Conservation (phyloP, 2,329 filamentous ascomycete species). For the Cyanodermella asteris region DNA sequence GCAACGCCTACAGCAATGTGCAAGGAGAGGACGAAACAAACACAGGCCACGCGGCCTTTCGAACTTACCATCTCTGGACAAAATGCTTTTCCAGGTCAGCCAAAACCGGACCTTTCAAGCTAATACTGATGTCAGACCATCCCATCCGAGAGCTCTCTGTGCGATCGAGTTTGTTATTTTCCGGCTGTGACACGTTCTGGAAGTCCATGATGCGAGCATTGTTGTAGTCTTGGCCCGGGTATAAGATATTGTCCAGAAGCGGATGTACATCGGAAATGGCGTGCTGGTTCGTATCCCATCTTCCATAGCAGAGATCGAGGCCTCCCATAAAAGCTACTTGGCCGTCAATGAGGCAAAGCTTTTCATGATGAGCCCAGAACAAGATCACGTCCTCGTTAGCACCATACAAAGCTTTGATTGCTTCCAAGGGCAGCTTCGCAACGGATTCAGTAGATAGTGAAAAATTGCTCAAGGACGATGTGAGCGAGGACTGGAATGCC, state of each 20-base stretch:
- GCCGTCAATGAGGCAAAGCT: conserved; percentile 66
- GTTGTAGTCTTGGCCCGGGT: conserved; percentile 84
- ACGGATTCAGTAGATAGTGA: conserved; percentile 31
- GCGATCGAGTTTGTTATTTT: conserved; percentile 70
- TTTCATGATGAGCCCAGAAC: conserved; percentile 89
- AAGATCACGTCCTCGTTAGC: conserved; percentile 60
- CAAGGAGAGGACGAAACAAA: too few species aligned
- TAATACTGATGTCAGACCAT: conserved; percentile 73
- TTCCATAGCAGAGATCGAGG: conserved; percentile 67
- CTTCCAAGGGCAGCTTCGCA: conserved; percentile 47
- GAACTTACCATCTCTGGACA: conserved; percentile 65
- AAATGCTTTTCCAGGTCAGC: conserved; percentile 60
- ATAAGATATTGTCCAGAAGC: conserved; percentile 53
- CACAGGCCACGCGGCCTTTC: too few species aligned
- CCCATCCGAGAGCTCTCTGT: conserved; percentile 68
- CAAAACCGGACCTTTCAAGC: conserved; percentile 51
- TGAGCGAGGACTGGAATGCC: conserved; percentile 37
- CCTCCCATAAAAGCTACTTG: conserved; percentile 74
- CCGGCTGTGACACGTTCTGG: conserved; percentile 52
- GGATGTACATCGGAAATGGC: conserved; percentile 70
- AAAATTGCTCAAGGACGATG: conserved; percentile 32
- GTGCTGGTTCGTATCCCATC: conserved; percentile 77
- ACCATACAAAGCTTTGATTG: conserved; percentile 60
- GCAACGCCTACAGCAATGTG: too few species aligned
- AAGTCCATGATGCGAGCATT: conserved; percentile 70